Evolutionary conservation across 257 asterid genomes (phyloP).

Genomic region (Solanum pimpinellifolium): DNA sequence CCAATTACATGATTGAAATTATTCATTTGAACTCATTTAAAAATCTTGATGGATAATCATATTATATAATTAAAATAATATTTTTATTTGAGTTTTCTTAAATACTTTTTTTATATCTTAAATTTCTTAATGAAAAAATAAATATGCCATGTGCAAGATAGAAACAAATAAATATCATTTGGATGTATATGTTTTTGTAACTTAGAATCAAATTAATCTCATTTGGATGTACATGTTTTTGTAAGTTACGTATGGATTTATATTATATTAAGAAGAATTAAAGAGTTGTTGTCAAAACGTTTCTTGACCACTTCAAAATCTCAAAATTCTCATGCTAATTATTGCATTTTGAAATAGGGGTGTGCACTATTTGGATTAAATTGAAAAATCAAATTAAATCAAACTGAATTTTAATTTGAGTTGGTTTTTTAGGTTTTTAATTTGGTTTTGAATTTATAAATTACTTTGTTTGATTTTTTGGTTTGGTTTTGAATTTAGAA

Average conservation of each 20-base stretch:
- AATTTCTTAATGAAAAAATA: no score
- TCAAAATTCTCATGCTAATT: background rate
- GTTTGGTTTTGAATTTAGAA: no score
- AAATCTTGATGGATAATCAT: background rate
- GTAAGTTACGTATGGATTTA: background rate
- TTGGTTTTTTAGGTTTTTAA: no score
- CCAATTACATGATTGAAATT: background rate
- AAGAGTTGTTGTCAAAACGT: background rate
- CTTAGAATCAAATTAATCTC: background rate
- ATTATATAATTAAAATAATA: background rate
- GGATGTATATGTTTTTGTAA: background rate
- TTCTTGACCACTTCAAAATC: background rate
- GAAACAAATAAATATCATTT: background rate
- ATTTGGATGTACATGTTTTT: background rate
- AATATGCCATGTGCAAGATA: background rate
- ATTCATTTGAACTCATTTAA: no score
- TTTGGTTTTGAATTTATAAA: no score
- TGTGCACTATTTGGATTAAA: no score
- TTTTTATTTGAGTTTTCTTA: background rate
- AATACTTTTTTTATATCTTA: background rate
- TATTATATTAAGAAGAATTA: background rate
- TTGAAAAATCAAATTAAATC: no score
- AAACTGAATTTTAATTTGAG: fast-evolving
- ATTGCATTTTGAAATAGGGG: background rate
- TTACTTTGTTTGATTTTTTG: no score